Evolutionary conservation across 1,284 basidiomycete genomes (phyloP), one percentile per base, ranked within the genome.

Genomic region (Papiliotrema fonsecae): DNA sequence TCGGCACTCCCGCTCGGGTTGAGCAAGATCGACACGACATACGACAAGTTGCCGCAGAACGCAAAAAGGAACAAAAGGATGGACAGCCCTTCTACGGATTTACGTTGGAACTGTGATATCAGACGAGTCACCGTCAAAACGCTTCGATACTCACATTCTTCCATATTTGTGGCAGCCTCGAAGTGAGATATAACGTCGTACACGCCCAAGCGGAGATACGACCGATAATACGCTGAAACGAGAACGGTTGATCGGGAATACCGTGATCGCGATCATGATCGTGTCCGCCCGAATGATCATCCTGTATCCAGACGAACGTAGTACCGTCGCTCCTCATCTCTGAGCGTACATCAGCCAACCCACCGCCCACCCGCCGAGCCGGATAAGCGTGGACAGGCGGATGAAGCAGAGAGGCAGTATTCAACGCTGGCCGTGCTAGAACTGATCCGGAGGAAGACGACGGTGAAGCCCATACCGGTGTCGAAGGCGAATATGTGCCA

Each of bases 81-180:
- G n/a, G 91, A 92, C 36, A 97, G 79, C 6, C 92, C 92, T 80
- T 92, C 90, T 14, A 93, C 87, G 18, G 90, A 94, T 75, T 91
- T 89, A 52, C 92, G 82, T 47, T 81, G 82, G 68, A 83, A 96
- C 90, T 94, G 61, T 25, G 22, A 3, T 28, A 37, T 21, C 30
- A 24, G 13, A 19, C 26, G 27, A 30, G 6, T 9, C 25, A 14
- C 41, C 13, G 6, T 2, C 16, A 19, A 28, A 32, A 38, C 43
- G 18, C 39, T 31, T 36, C 4, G 13, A 19, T 14, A 48, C 88
- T 72, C 67, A 93, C 90, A 63, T 96, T 96, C 74, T 92, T 93
- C 91, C 91, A 96, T 56, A 97, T 94, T 71, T 96, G 92, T 25
- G 92, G 92, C 61, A 96, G 75, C 44, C 92, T 82, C 3, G 87